These are phyloP conservation scores for Neopestalotiopsis sp. DNA, from an alignment of 2,329 filamentous ascomycete genomes.

Conservation along the genomic window DNA sequence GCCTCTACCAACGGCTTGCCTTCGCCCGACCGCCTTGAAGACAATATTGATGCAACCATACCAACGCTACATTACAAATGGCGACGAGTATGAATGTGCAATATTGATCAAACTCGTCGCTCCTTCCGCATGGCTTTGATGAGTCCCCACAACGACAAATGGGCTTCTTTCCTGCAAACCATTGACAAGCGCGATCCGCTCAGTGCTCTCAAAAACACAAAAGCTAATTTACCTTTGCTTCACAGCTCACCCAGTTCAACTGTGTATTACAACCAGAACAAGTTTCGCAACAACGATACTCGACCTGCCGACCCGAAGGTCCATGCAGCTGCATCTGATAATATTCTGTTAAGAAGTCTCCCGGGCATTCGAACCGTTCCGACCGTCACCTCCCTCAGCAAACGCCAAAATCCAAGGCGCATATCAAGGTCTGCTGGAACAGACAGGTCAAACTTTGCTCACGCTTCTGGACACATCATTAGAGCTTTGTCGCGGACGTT, in stretches of 20 bases:
- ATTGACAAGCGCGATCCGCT: background rate
- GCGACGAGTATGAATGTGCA: too few relatives aligned
- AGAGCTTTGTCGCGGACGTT: background rate
- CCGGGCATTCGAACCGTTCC: background rate
- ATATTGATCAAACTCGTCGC: too few relatives aligned
- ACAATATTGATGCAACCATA: too few relatives aligned
- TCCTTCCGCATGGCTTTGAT: too few relatives aligned
- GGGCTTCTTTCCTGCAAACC: background rate
- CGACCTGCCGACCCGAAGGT: background rate
- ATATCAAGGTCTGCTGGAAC: constrained; percentile 11
- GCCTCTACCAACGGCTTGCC: too few relatives aligned
- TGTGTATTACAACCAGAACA: background rate
- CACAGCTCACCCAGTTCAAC: background rate
- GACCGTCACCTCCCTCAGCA: background rate
- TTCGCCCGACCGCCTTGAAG: too few relatives aligned
- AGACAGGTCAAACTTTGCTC: background rate
- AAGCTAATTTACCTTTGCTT: background rate
- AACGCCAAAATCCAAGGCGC: background rate
- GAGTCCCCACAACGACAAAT: too few relatives aligned
- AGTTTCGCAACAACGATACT: background rate
- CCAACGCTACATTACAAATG: too few relatives aligned
- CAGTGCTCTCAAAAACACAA: background rate
- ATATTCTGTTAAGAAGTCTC: background rate
- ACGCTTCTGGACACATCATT: background rate
- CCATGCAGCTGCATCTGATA: background rate